A percentile compares a stretch with the other conserved stretches of the same genome.
These are phyloP conservation scores for Ustilago xerochloae DNA, from an alignment of 1,284 basidiomycete species.

Conservation along the genomic window DNA sequence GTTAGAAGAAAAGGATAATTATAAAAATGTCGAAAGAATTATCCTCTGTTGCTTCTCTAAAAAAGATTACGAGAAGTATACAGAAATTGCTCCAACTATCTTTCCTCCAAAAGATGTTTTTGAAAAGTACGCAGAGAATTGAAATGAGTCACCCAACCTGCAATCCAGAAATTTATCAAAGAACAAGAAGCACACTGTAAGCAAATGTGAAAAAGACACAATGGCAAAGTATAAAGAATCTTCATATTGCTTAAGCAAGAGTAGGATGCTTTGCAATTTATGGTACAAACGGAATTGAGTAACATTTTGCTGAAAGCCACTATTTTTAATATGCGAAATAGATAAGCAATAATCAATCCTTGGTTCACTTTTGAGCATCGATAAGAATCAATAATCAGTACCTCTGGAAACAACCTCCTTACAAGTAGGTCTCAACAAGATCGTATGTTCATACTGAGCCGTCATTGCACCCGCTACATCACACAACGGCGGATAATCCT, in stretches of 20 bases:
- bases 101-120: slow-evolving; percentile 37
- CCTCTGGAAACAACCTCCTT: slow-evolving; percentile 90
- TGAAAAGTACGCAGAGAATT: slow-evolving; percentile 24
- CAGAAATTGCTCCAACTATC: slow-evolving; percentile 20
- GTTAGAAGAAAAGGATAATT: slow-evolving; percentile 30
- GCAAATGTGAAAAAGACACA: neutral
- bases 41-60: slow-evolving; percentile 60
- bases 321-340: neutral
- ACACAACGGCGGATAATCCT: slow-evolving; percentile 92
- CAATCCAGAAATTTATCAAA: neutral
- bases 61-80: slow-evolving; percentile 43
- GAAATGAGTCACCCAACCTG: too few relatives aligned
- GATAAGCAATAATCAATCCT: neutral
- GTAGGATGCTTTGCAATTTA: neutral
- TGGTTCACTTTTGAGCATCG: neutral
- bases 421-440: slow-evolving; percentile 64
- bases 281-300: slow-evolving; percentile 4
- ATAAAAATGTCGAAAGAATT: slow-evolving; percentile 43
- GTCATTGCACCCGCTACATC: slow-evolving; percentile 72
- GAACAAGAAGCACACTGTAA: neutral
- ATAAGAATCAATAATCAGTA: slow-evolving; percentile 86
- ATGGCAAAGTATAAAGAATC: neutral
- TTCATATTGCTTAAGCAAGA: too few relatives aligned
- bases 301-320: neutral
- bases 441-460: slow-evolving; percentile 67